Evolutionary conservation across 1,139 yeast genomes (phyloP).

Genomic region (Magnusiomyces paraingens): DNA sequence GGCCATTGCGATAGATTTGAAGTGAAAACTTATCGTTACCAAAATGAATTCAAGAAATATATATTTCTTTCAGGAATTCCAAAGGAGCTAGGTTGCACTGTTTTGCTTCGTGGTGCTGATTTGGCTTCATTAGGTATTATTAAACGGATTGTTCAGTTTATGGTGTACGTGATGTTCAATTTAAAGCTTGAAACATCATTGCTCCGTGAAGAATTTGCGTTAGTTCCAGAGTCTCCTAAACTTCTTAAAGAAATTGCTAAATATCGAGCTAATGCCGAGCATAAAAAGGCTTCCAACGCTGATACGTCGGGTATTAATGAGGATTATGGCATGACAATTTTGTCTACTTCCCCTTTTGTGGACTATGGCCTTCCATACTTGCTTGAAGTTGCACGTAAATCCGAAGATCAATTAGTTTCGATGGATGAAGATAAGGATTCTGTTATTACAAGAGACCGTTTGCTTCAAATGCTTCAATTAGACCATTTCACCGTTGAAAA

Average conservation of each 20-base stretch:
- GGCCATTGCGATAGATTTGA: constrained; percentile 73
- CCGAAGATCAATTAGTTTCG: constrained; percentile 43
- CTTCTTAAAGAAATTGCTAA: constrained; percentile 2
- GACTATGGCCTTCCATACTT: constrained; percentile 61
- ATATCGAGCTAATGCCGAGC: background rate
- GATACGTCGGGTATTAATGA: background rate
- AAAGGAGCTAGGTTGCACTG: constrained; percentile 69
- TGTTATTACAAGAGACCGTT: constrained; percentile 21
- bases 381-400: constrained; percentile 46
- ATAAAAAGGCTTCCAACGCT: background rate
- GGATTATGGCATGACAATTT: constrained; percentile 23
- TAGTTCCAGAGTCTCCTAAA: constrained; percentile 35
- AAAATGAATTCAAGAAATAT: constrained; percentile 58
- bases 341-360: constrained; percentile 75
- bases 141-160: constrained; percentile 73
- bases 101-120: constrained; percentile 71
- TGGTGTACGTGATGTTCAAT: constrained; percentile 71
- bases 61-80: constrained; percentile 75
- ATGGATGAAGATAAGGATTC: constrained; percentile 30
- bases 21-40: constrained; percentile 54
- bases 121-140: constrained; percentile 51
- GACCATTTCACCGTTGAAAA: constrained; percentile 18
- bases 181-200: constrained; percentile 75
- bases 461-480: constrained; percentile 15
- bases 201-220: constrained; percentile 66